Evolutionary conservation across 2,329 filamentous ascomycete species (phyloP).

Genomic region (Hypoxylon rubiginosum): DNA sequence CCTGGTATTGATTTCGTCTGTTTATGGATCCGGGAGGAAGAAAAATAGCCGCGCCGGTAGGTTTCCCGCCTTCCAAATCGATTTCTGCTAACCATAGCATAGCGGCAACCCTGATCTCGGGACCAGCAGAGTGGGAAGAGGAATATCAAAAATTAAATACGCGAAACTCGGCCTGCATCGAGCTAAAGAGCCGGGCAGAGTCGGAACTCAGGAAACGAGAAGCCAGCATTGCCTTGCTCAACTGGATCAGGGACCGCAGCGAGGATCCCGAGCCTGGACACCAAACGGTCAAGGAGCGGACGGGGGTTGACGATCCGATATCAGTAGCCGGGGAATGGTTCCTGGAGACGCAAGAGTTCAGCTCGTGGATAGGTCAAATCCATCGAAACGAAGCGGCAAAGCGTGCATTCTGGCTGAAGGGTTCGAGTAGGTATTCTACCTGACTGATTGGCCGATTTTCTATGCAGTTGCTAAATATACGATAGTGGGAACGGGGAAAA

Average conservation of each 20-base stretch:
- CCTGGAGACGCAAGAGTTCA: conserved; percentile 1
- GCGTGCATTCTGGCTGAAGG: background rate
- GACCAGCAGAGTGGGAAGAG: background rate
- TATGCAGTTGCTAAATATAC: background rate
- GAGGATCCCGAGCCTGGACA: conserved; percentile 1
- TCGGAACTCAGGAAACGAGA: background rate
- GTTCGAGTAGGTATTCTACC: background rate
- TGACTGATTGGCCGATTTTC: background rate
- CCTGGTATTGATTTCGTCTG: background rate
- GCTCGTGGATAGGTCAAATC: background rate
- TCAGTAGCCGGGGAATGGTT: background rate
- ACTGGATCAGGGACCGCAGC: background rate
- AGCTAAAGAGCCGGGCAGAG: background rate
- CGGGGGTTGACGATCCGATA: background rate
- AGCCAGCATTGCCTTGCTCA: background rate
- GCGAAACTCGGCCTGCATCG: background rate
- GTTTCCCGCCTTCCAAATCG: background rate
- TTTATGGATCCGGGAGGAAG: background rate
- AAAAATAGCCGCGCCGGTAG: background rate
- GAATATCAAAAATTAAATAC: background rate
- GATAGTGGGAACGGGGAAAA: conserved; percentile 5
- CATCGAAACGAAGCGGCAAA: background rate
- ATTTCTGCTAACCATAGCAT: background rate
- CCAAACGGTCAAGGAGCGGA: conserved; percentile 3
- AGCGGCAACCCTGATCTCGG: background rate